Percentiles rank a stretch among this genome's conserved stretches.
Conservation (phyloP, 148 eudicot species). For the Spergularia bocconei region DNA sequence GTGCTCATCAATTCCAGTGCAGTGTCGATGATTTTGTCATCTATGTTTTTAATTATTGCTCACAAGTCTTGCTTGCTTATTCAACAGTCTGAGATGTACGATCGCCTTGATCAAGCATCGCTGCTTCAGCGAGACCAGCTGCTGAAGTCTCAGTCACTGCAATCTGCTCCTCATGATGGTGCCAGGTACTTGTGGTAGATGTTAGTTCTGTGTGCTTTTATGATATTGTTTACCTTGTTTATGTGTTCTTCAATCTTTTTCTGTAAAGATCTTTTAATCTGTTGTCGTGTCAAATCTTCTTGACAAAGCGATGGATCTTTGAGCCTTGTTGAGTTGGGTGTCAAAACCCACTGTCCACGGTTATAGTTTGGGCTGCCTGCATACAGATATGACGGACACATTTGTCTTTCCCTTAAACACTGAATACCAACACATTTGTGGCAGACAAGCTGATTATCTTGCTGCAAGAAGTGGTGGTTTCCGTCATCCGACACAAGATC, state of each 20-base stretch:
- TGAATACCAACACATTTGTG: conserved; percentile 78
- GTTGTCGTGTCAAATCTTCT: neutral
- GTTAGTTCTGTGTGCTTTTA: conserved; percentile 17
- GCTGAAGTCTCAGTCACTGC: conserved; percentile 68
- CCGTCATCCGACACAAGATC: conserved; percentile 73
- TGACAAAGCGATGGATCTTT: neutral
- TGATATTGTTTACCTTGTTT: conserved; percentile 1
- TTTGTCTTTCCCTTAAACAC: conserved; percentile 42
- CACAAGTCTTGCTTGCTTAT: neutral
- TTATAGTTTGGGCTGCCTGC: conserved; percentile 19
- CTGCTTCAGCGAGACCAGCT: conserved; percentile 59
- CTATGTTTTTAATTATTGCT: neutral
- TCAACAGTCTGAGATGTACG: conserved; percentile 70
- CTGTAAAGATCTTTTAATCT: conserved; percentile 3
- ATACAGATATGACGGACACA: conserved; percentile 25
- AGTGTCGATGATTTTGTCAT: neutral
- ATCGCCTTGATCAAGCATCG: conserved; percentile 71
- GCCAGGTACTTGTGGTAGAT: conserved; percentile 57
- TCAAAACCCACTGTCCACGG: conserved; percentile 16
- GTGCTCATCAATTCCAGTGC: neutral
- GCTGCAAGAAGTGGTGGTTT: conserved; percentile 61
- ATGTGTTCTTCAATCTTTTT: neutral
- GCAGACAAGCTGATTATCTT: conserved; percentile 99
- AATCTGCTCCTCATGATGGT: conserved; percentile 70
- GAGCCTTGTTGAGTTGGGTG: conserved; percentile 5